These are phyloP conservation scores for Backusella circina DNA, from an alignment of 192 early-diverging fungal genomes.

Conservation along the genomic window DNA sequence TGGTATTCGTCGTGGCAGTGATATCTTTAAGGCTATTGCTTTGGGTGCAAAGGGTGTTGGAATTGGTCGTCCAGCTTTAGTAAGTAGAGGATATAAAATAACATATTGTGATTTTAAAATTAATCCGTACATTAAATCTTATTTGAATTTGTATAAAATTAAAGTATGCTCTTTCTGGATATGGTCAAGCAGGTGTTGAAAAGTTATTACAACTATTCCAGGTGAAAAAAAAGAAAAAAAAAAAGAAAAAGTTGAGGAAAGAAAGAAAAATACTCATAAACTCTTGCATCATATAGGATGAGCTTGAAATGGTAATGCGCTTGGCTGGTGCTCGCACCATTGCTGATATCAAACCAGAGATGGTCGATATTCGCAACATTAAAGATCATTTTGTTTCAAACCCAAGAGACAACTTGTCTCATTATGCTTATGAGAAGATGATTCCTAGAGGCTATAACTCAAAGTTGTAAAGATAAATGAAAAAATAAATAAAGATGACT, in stretches of 20 bases:
- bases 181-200: slow-evolving; percentile 88
- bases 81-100: slow-evolving; percentile 10
- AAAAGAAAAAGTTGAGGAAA: background rate
- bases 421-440: slow-evolving; percentile 26
- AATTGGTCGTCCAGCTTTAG: slow-evolving; percentile 69
- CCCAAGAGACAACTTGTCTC: slow-evolving; percentile 26
- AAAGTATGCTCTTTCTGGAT: slow-evolving; percentile 60
- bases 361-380: slow-evolving; percentile 39
- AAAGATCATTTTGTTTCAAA: slow-evolving; percentile 15
- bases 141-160: background rate
- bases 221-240: slow-evolving; percentile 14
- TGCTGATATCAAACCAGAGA: slow-evolving; percentile 56
- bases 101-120: background rate
- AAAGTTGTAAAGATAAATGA: slow-evolving; percentile 18
- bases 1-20: slow-evolving; percentile 86
- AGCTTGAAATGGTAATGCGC: slow-evolving; percentile 84
- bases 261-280: background rate
- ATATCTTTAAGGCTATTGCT: slow-evolving; percentile 95
- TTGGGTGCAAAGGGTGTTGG: slow-evolving; percentile 92
- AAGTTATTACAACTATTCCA: slow-evolving; percentile 69
- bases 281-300: slow-evolving; percentile 35
- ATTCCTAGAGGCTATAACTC: slow-evolving; percentile 17
- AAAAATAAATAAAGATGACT: background rate
- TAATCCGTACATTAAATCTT: no score
- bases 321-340: slow-evolving; percentile 65